A percentile compares a stretch with the other conserved stretches of the same genome.
phyloP scores from a whole-genome alignment of 768 basidiomycete genomes.

The Tremella mesenterica region DNA sequence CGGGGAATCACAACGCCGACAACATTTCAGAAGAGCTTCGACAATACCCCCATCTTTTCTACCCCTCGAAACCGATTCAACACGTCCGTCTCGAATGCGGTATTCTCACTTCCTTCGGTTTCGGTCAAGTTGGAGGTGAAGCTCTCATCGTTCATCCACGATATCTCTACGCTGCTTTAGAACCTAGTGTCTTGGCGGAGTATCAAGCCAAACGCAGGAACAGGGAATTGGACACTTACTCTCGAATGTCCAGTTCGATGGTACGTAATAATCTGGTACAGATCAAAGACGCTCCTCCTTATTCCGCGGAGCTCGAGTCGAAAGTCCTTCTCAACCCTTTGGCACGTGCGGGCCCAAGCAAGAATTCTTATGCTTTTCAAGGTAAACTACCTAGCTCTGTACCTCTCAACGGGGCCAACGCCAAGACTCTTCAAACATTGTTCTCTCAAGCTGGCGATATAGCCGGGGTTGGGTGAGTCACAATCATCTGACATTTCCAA shows the following conservation, averaged over 20 bases:
- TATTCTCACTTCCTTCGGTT: slow-evolving; percentile 54
- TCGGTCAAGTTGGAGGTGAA: slow-evolving; percentile 95
- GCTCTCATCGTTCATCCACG: slow-evolving; percentile 82
- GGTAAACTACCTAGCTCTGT: slow-evolving; percentile 53
- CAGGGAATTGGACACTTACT: slow-evolving; percentile 49
- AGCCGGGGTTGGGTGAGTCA: slow-evolving; percentile 58
- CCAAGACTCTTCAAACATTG: slow-evolving; percentile 55
- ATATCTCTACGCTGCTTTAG: slow-evolving; percentile 74
- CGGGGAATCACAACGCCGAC: slow-evolving; percentile 95
- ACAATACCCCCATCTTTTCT: slow-evolving; percentile 81
- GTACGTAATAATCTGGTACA: slow-evolving; percentile 84
- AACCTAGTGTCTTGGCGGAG: slow-evolving; percentile 64
- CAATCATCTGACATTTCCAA: too few species aligned
- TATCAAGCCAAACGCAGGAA: slow-evolving; percentile 61
- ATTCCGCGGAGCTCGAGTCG: slow-evolving; percentile 71
- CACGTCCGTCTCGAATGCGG: slow-evolving; percentile 68
- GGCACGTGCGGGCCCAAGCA: slow-evolving; percentile 71
- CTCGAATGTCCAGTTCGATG: slow-evolving; percentile 80
- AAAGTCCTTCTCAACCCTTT: slow-evolving; percentile 84
- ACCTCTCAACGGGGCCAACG: slow-evolving; percentile 58
- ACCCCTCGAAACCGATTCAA: slow-evolving; percentile 92
- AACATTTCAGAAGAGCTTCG: slow-evolving; percentile 67
- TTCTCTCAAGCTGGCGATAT: slow-evolving; percentile 50
- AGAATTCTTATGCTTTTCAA: slow-evolving; percentile 78
- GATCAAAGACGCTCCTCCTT: slow-evolving; percentile 89